Conservation (phyloP, 495 filamentous ascomycete genomes). For the Hyaloscypha bicolor region DNA sequence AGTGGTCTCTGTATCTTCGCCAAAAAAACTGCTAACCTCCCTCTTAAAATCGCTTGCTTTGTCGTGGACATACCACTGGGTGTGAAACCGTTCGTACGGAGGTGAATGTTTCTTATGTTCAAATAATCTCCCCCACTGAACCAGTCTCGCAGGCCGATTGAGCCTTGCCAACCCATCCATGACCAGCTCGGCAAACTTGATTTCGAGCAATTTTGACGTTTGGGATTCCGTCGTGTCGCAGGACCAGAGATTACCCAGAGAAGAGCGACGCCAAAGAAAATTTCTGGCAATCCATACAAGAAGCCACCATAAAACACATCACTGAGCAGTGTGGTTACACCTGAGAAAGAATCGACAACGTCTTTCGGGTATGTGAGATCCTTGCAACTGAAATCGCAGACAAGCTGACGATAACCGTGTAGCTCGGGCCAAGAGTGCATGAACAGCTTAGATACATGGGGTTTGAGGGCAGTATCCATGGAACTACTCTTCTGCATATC, state of each 20-base stretch:
- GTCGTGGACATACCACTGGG: neutral
- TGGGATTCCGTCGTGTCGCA: too few relatives aligned
- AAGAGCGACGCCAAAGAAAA: slow-evolving; percentile 10
- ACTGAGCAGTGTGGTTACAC: slow-evolving; percentile 2
- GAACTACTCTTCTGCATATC: neutral
- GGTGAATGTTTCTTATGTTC: neutral
- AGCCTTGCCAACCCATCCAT: too few relatives aligned
- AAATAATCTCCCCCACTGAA: too few relatives aligned
- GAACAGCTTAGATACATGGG: neutral
- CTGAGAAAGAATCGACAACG: slow-evolving; percentile 8
- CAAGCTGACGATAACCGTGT: neutral
- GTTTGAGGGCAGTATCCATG: neutral
- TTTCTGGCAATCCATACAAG: slow-evolving; percentile 11
- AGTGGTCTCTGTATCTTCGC: neutral
- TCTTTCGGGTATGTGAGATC: slow-evolving; percentile 21
- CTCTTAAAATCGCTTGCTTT: neutral
- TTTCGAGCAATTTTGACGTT: too few relatives aligned
- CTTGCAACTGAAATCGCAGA: slow-evolving; percentile 1
- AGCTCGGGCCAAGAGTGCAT: slow-evolving; percentile 5
- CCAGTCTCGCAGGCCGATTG: too few relatives aligned
- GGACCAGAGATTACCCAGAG: neutral
- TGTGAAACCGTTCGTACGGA: neutral
- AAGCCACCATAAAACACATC: slow-evolving; percentile 15
- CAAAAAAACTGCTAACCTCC: neutral
- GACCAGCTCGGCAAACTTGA: too few relatives aligned